These are phyloP conservation scores for Rhodosporidiobolus sp. DNA, from an alignment of 768 basidiomycete genomes.

Conservation along the genomic window DNA sequence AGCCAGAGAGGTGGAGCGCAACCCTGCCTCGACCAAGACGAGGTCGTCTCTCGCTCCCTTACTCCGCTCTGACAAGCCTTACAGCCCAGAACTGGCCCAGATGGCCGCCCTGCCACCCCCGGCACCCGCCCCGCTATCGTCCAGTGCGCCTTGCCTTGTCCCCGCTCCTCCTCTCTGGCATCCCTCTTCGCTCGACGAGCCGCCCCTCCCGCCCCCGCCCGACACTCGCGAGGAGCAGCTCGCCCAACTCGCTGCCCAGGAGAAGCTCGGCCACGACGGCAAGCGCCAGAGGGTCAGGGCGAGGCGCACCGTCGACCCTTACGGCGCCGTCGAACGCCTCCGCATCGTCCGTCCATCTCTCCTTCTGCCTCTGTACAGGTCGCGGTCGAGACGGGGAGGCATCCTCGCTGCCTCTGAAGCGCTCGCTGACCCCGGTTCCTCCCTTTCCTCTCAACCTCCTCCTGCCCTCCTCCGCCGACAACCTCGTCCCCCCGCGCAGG, in stretches of 20 bases:
- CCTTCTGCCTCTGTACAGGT: not conserved
- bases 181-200: conserved; percentile 65
- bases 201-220: conserved; percentile 66
- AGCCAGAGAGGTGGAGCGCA: too few relatives aligned
- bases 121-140: not conserved
- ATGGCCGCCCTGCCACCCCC: not conserved
- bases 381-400: too few relatives aligned
- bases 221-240: conserved; percentile 77
- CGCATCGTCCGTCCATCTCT: conserved; percentile 59
- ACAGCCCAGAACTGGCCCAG: not conserved
- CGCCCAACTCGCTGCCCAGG: conserved; percentile 65
- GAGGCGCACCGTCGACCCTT: conserved; percentile 83
- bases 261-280: conserved; percentile 59
- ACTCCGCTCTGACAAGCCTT: too few relatives aligned
- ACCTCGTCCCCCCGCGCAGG: not conserved
- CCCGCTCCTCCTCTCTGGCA: conserved; percentile 57
- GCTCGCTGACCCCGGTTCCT: too few relatives aligned
- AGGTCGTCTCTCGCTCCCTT: too few relatives aligned
- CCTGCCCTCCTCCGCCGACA: too few relatives aligned
- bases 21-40: too few relatives aligned
- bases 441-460: too few relatives aligned
- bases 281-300: conserved; percentile 56
- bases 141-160: not conserved
- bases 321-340: conserved; percentile 84
- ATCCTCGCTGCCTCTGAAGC: too few relatives aligned